Evolutionary conservation across 208 protist genomes (phyloP).

Genomic region (Crithidia bombi): DNA sequence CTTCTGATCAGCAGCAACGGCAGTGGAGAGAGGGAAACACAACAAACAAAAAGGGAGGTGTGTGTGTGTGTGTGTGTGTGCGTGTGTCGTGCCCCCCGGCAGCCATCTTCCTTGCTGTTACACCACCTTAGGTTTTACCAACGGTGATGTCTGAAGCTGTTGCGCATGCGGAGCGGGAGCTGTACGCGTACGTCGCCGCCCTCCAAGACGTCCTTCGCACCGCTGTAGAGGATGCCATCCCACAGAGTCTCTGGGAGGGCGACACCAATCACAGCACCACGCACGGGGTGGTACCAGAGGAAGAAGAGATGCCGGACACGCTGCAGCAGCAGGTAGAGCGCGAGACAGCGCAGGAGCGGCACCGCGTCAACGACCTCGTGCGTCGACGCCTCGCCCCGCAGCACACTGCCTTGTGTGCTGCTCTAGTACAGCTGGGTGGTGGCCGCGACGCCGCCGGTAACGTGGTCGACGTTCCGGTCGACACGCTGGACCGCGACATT

Average conservation of each 20-base stretch:
- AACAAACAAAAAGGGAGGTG: no score
- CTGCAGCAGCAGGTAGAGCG: conserved; percentile 74
- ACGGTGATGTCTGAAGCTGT: conserved; percentile 66
- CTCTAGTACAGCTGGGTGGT: conserved; percentile 57
- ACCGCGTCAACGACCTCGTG: conserved; percentile 46
- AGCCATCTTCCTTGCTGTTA: background rate
- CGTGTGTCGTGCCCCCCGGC: no score
- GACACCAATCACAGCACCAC: no score
- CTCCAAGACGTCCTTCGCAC: conserved; percentile 55
- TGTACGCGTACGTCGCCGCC: conserved; percentile 58
- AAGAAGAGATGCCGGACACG: conserved; percentile 54
- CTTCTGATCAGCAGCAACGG: no score
- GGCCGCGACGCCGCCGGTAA: conserved; percentile 32
- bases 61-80: no score
- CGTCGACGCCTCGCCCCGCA: conserved; percentile 34
- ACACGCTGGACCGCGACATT: conserved; percentile 67
- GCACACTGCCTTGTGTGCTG: conserved; percentile 46
- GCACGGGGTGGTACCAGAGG: background rate
- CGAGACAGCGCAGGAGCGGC: conserved; percentile 54
- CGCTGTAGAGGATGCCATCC: conserved; percentile 68
- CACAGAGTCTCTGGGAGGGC: conserved; percentile 48
- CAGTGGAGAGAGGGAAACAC: no score
- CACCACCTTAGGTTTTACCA: background rate
- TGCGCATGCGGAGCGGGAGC: conserved; percentile 63
- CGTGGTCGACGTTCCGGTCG: conserved; percentile 64